Base-by-base conservation (phyloP, 768 basidiomycete species). In the Mycena galericulata region DNA sequence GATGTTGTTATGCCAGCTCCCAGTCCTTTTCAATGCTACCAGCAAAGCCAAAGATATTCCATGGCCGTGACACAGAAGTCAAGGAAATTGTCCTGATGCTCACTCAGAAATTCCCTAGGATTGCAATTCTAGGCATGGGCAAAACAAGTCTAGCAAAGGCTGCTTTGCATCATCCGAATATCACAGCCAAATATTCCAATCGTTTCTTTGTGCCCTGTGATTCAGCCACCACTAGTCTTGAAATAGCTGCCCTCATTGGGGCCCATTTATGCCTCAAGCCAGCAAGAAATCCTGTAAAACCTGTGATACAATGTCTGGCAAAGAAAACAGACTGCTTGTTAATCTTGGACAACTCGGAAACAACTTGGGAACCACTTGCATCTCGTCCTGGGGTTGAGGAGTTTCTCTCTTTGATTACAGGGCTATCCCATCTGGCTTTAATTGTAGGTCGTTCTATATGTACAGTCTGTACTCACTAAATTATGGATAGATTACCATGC, bases 291-390 rank as follows among this genome's bases (percentile, higher is more conserved):
- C n/a, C 36, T 22, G 17, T n/a, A 14, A 20, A 27, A 34, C 24
- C 46, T 4, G 36, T 62, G 34, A n/a, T 50, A 11, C 60, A 36
- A 36, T 3, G 40, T 24, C 34, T 62, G 20, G 8, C 49, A 10
- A 18, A 7, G 6, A 50, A 22, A 18, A 30, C 61, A 30, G 8
- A 49, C 18, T 26, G 14, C 1, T 40, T 63, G 18, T 32, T 63
- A 24, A 26, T 63, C 12, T 36, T 63, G 18, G 62, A 63, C 27
- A 63, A 63, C 22, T 17, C 55, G 20, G 62, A 63, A 36, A 63
- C 62, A 9, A n/a, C 20, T 22, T 63, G 62, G 62, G 62, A 63
- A 36, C 47, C 62, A 22, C 6, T 20, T 3, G 36, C 36, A 20
- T 54, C 51, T 43, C 32, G 62, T 20, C 6, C 22, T 4, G 51